These are phyloP conservation scores for Bruguiera hainesii DNA, from an alignment of 441 rosid genomes.

Conservation along the genomic window DNA sequence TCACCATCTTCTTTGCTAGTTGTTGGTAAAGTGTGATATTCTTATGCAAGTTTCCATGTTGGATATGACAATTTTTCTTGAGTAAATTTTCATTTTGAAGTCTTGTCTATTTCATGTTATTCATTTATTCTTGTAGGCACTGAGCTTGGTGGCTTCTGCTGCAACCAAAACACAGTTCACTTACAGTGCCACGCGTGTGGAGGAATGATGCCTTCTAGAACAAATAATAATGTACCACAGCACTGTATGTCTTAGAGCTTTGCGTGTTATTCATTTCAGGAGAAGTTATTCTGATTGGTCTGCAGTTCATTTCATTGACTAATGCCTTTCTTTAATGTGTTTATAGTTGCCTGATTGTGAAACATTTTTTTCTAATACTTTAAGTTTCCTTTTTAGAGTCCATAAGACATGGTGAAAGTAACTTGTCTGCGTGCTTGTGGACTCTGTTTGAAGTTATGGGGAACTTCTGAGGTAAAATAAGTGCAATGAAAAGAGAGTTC, in stretches of 20 bases:
- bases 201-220: conserved; percentile 82
- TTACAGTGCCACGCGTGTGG: conserved; percentile 79
- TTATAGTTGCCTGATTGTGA: neutral
- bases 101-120: neutral
- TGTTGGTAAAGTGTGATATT: neutral
- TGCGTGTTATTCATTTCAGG: neutral
- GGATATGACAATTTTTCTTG: neutral
- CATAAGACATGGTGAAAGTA: too few relatives aligned
- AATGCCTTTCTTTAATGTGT: neutral
- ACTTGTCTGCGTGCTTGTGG: neutral
- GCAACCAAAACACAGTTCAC: conserved; percentile 61
- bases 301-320: neutral
- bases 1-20: neutral
- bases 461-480: neutral
- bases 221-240: conserved; percentile 56
- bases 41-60: neutral
- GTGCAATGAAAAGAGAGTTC: neutral
- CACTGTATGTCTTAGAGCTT: conserved; percentile 55
- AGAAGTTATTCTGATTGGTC: neutral
- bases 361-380: too few relatives aligned
- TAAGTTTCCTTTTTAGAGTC: too few relatives aligned
- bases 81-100: neutral
- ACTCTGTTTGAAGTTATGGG: conserved; percentile 8
- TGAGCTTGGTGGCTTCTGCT: conserved; percentile 51
- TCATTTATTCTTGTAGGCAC: conserved; percentile 30